Evolutionary conservation across 345 rosid genomes (phyloP).

Genomic region (Cardamine occulta): DNA sequence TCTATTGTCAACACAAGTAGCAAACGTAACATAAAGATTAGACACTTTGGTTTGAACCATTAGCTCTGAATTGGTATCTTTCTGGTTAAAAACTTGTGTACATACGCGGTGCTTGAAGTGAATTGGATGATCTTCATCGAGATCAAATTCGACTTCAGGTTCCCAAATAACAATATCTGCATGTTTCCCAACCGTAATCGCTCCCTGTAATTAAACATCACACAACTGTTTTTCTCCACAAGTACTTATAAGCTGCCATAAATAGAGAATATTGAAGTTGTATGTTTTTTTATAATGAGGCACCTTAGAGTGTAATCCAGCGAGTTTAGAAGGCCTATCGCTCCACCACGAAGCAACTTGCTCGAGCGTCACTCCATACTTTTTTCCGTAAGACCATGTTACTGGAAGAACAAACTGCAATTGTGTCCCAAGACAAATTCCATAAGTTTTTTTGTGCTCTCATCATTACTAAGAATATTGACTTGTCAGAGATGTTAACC

Average conservation of each 20-base stretch:
- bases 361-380: slow-evolving; percentile 73
- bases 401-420: slow-evolving; percentile 91
- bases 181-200: slow-evolving; percentile 68
- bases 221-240: background rate
- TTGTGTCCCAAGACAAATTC: slow-evolving; percentile 44
- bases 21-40: slow-evolving; percentile 13
- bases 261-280: background rate
- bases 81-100: background rate
- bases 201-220: slow-evolving; percentile 56
- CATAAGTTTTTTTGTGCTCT: slow-evolving; percentile 31
- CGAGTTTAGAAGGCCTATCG: slow-evolving; percentile 89
- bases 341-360: slow-evolving; percentile 88
- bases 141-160: slow-evolving; percentile 68
- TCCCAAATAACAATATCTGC: slow-evolving; percentile 92
- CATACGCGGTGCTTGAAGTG: slow-evolving; percentile 79
- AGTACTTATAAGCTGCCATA: background rate
- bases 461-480: slow-evolving; percentile 3
- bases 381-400: slow-evolving; percentile 84
- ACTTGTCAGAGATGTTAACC: slow-evolving; percentile 48
- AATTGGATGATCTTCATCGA: slow-evolving; percentile 65
- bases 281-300: slow-evolving; percentile 1
- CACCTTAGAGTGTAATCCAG: slow-evolving; percentile 73
- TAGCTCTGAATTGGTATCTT: slow-evolving; percentile 6
- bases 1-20: slow-evolving; percentile 47
- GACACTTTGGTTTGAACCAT: background rate